Evolutionary conservation across 192 early-diverging fungal genomes (phyloP), one percentile per base, ranked within the genome.

Genomic region (Backusella parvicylindrica): DNA sequence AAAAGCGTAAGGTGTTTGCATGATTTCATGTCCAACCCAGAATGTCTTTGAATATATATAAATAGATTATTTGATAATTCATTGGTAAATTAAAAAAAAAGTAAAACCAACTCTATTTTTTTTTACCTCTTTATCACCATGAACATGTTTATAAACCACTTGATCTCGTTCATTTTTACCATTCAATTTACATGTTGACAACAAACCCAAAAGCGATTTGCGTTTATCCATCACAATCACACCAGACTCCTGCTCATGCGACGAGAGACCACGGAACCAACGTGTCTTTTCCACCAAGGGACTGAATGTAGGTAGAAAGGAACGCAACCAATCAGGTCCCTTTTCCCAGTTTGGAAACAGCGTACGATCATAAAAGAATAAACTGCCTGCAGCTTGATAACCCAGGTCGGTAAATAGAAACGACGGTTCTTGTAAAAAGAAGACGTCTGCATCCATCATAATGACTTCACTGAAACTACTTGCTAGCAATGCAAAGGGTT

Each of bases 351-450:
- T 71, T 6, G 84, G 70, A 71, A 79, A 85, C 9, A 86, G 73
- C 1, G 86, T 89, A n/a, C 90, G 81, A 64, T 91, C 91, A 67
- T 83, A 83, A 76, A 90, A 92, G 77, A 85, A 91, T 16, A 92
- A 70, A 16, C 84, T 78, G 11, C 87, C 84, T 0, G 86, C 86
- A 30, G 79, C 67, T 77, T 78, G 33, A 73, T 81, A 83, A 33
- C 73, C 79, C 11, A 76, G 72, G 76, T 91, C 79, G 4, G 73
- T 43, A 70, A 90, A 86, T 12, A 90, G 38, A 4, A 76, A 60
- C 18, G 73, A 82, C 0, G 91, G 91, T 71, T 82, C 68, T 75
- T 89, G 86, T n/a, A 93, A 60, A 60, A 91, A 92, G 38, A 90
- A 74, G 12, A 86, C 89, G 68, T 92, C 91, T 2, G 91, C 82